Conservation (phyloP, 139 green algal genomes). For the Chlorella sp. region DNA sequence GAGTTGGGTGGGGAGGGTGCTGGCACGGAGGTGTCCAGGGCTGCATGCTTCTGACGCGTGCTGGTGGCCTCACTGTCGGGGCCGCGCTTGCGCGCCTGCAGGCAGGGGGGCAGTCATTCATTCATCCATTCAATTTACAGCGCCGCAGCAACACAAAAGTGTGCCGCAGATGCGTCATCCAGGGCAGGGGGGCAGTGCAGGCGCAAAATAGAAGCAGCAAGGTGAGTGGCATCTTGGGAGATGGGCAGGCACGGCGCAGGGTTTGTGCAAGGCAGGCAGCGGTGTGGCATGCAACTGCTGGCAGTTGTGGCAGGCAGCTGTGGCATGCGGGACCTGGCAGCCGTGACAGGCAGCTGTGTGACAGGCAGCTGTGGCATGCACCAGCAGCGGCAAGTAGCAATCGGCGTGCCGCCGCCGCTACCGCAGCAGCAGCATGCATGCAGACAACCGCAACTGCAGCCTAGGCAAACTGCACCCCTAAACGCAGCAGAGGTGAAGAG, state of each 20-base stretch:
- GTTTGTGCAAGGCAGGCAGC: not conserved
- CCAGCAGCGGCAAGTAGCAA: not conserved
- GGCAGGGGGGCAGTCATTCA: too few species aligned
- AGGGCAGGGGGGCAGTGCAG: not conserved
- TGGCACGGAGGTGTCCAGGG: not conserved
- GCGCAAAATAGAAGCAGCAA: not conserved
- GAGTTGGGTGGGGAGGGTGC: not conserved
- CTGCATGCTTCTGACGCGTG: not conserved
- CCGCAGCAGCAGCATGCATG: not conserved
- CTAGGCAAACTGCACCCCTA: not conserved
- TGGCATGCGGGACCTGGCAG: not conserved
- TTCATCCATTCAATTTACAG: too few species aligned
- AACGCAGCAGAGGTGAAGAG: not conserved
- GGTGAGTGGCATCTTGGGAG: too few species aligned
- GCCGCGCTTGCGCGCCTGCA: constrained; percentile 8
- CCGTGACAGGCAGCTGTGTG: too few species aligned
- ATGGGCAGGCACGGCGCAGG: not conserved
- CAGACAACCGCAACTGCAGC: not conserved
- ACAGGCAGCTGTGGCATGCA: not conserved
- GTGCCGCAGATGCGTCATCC: too few species aligned
- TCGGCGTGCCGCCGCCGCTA: not conserved
- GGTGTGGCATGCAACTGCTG: not conserved
- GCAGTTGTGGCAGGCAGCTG: too few species aligned
- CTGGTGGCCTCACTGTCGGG: not conserved
- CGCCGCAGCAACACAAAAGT: too few species aligned